Percentiles rank a stretch among this genome's conserved stretches.
These are phyloP conservation scores for Sphaerostilbella broomeana DNA, from an alignment of 2,329 filamentous ascomycete species.

Conservation along the genomic window DNA sequence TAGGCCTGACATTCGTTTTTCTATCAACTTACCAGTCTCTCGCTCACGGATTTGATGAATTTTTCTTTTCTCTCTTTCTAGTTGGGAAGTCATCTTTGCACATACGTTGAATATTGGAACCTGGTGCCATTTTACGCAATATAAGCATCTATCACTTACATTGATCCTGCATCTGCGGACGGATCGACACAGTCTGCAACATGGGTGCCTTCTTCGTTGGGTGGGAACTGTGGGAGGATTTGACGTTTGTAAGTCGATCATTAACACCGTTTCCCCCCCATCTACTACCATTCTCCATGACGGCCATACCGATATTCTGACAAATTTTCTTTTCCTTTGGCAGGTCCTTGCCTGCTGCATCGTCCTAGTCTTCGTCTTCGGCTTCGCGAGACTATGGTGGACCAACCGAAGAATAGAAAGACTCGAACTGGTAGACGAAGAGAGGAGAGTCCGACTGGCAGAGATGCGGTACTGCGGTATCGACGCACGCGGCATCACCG, in stretches of 20 bases:
- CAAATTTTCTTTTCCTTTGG: not conserved
- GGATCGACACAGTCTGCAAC: no score
- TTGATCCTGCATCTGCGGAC: no score
- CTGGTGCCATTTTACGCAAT: no score
- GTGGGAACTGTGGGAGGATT: conserved; percentile 82
- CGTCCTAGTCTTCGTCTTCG: conserved; percentile 60
- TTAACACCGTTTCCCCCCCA: not conserved
- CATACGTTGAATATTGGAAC: no score
- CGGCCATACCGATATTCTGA: no score
- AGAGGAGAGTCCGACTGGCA: conserved; percentile 49
- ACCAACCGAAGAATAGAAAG: conserved; percentile 49
- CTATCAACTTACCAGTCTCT: not conserved
- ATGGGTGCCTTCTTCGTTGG: conserved; percentile 52
- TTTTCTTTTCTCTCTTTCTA: conserved; percentile 1
- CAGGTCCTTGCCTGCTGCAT: conserved; percentile 70
- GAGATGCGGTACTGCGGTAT: conserved; percentile 52
- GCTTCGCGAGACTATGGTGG: conserved; percentile 61
- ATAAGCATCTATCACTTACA: no score
- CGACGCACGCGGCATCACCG: conserved; percentile 34
- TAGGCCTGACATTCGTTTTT: conserved; percentile 3
- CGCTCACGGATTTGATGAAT: not conserved
- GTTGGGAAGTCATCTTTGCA: no score
- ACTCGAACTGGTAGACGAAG: conserved; percentile 59
- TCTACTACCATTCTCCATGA: no score
- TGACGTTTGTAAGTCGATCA: conserved; percentile 68